These are phyloP conservation scores for Paraglomus brasilianum DNA, from an alignment of 192 early-diverging fungal species.

Conservation along the genomic window DNA sequence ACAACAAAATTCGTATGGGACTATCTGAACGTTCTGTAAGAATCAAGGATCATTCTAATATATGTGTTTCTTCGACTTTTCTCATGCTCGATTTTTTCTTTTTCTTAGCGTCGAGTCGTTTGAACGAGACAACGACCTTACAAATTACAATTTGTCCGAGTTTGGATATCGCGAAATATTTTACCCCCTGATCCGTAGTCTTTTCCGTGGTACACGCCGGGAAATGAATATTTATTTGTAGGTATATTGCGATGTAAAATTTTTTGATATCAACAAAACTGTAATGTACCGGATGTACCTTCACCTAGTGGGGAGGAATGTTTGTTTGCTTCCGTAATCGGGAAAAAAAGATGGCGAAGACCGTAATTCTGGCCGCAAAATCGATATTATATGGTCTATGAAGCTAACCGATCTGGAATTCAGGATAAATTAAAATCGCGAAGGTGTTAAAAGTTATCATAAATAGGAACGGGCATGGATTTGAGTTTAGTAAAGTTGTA, in stretches of 20 bases:
- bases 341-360: slow-evolving; percentile 8
- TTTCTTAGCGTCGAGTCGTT: slow-evolving; percentile 18
- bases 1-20: slow-evolving; percentile 12
- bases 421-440: not conserved
- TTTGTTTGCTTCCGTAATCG: slow-evolving; percentile 3
- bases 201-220: not conserved
- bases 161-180: slow-evolving; percentile 13
- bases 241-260: not conserved
- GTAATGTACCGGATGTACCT: slow-evolving; percentile 16
- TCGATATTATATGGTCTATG: slow-evolving; percentile 15
- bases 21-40: not conserved
- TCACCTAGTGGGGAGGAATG: slow-evolving; percentile 7
- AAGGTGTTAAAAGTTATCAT: slow-evolving; percentile 25
- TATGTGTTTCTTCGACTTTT: not conserved
- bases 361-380: not conserved
- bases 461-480: not conserved
- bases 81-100: not conserved
- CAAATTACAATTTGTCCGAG: slow-evolving; percentile 5
- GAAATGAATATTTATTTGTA: slow-evolving; percentile 12
- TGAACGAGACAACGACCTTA: slow-evolving; percentile 1
- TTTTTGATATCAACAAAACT: slow-evolving; percentile 6
- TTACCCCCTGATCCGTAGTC: slow-evolving; percentile 1
- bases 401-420: slow-evolving; percentile 12
- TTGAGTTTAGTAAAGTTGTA: slow-evolving; percentile 25
- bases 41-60: too few relatives aligned